Evolutionary conservation across 371 early-diverging fungal genomes (phyloP).

Genomic region (Apophysomyces variabilis): DNA sequence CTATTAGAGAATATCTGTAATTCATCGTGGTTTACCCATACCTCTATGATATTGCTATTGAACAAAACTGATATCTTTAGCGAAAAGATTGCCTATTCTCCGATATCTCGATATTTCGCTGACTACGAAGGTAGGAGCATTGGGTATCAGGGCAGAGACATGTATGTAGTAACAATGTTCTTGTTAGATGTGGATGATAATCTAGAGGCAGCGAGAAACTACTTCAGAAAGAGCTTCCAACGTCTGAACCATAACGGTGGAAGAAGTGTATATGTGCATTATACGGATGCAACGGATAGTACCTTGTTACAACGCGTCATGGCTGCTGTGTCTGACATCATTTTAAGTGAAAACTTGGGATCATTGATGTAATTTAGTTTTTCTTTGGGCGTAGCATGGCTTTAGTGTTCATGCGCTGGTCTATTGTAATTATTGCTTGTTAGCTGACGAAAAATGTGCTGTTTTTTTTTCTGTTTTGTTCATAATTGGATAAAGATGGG

Average conservation of each 20-base stretch:
- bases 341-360: conserved; percentile 51
- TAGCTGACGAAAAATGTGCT: too few species aligned
- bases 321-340: conserved; percentile 60
- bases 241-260: conserved; percentile 43
- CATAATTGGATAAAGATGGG: too few species aligned
- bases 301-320: conserved; percentile 62
- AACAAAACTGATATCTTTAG: conserved; percentile 95
- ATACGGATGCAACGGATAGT: conserved; percentile 66
- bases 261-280: conserved; percentile 62
- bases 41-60: conserved; percentile 91
- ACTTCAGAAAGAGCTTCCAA: conserved; percentile 42
- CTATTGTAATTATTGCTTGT: not conserved
- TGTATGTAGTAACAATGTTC: not conserved
- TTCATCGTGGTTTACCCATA: conserved; percentile 88
- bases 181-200: conserved; percentile 21
- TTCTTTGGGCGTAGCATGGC: not conserved
- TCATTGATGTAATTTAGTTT: not conserved
- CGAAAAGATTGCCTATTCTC: conserved; percentile 77
- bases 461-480: too few species aligned
- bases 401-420: not conserved
- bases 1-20: conserved; percentile 94
- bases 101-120: conserved; percentile 83
- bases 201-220: conserved; percentile 29
- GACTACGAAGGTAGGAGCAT: conserved; percentile 70
- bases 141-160: too few species aligned